Base-by-base conservation (phyloP, 169 alveolate species). In the Cryptosporidium meleagridis region DNA sequence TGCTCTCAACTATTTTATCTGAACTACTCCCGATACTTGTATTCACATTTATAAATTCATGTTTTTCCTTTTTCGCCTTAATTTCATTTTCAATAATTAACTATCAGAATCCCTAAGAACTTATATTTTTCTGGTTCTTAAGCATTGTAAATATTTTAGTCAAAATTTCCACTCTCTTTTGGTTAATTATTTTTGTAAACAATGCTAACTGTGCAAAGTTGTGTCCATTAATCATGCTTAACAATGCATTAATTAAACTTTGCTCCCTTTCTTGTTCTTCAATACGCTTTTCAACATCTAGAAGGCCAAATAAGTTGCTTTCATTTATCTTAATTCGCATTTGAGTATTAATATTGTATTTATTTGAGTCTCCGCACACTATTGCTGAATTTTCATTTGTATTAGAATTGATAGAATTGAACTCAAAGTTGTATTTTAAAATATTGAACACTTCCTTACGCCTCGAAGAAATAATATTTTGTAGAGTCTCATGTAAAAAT, bases 181-280 rank as follows among this genome's bases (percentile, higher is more conserved):
- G 37, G 35, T 45, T 41, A 18, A 80, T 29, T 44, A 80, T 41
- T 29, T 51, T 80, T 35, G 75, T n/a, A 45, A 80, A 80, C 6
- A n/a, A 37, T 23, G 45, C 55, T 33, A 80, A 62, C 26, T 44
- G 89, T 18, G 39, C 37, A 41, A 29, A 80, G 35, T 62, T 62
- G 0, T 44, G 53, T 21, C 75, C 89, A 12, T 39, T 21, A 26
- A 80, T 14, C 68, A 80, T 39, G 33, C 48, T 41, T 18, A 80
- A 26, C 14, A 80, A n/a, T 80, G 68, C 9, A 37, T 59, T 65
- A 33, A 80, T 44, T 41, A 80, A 41, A 35, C n/a, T 62, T 53
- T 45, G 73, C 33, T 80, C 89, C 51, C 21, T 80, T 62, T 80
- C 89, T 26, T 80, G 80, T 44, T 80, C 89, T 26, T 80, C 29